A percentile compares a stretch with the other conserved stretches of the same genome.
Evolutionary conservation across 768 basidiomycete species (phyloP).

Genomic region (Rhizopogon vinicolor): DNA sequence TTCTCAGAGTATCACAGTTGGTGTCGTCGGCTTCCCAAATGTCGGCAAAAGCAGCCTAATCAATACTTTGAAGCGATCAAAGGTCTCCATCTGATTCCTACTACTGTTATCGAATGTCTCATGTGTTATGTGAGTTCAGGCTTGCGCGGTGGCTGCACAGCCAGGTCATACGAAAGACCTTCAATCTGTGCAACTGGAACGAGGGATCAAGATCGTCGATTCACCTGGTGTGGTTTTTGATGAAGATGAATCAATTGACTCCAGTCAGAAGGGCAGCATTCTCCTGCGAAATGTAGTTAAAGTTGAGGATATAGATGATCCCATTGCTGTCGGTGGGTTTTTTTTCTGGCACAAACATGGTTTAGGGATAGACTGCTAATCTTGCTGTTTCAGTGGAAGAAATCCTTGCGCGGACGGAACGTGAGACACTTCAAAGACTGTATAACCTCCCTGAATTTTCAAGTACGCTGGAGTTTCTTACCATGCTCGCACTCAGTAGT

Average conservation of each 20-base stretch:
- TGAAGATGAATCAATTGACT: constrained; percentile 55
- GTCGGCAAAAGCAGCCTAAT: constrained; percentile 96
- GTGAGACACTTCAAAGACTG: constrained; percentile 69
- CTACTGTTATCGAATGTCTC: background rate
- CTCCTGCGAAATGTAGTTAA: constrained; percentile 86
- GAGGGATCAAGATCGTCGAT: constrained; percentile 88
- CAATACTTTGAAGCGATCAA: constrained; percentile 85
- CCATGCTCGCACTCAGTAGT: constrained; percentile 79
- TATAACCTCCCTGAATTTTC: constrained; percentile 79
- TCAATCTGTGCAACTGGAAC: constrained; percentile 89
- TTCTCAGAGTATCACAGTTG: constrained; percentile 72
- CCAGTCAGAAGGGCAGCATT: constrained; percentile 46
- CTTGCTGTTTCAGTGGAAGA: constrained; percentile 63
- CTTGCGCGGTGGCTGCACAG: constrained; percentile 92
- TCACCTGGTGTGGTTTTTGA: constrained; percentile 98
- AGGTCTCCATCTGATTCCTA: constrained; percentile 37
- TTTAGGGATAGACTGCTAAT: background rate
- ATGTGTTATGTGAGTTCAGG: constrained; percentile 34
- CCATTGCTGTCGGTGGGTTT: constrained; percentile 78
- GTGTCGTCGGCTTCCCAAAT: constrained; percentile 95
- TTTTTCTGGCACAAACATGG: background rate
- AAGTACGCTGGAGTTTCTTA: constrained; percentile 78
- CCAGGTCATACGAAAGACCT: constrained; percentile 92
- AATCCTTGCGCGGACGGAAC: constrained; percentile 71
- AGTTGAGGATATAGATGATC: constrained; percentile 89